These are phyloP conservation scores for Selaginella tamariscina DNA, from an alignment of 75 land plant genomes.

Conservation along the genomic window DNA sequence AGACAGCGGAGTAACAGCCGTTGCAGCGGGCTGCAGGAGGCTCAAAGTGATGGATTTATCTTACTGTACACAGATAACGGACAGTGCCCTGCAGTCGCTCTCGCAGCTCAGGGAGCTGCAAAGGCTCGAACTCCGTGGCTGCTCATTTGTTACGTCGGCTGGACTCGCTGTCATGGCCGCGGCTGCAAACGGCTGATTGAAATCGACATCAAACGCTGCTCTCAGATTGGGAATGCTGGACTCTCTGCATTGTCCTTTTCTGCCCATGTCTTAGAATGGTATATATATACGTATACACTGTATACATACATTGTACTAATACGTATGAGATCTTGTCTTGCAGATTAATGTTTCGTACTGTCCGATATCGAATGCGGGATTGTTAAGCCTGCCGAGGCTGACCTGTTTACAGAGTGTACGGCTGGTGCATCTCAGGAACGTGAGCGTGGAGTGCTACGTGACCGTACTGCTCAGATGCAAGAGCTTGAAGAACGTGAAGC, in stretches of 20 bases:
- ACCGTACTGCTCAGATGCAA: conserved; percentile 56
- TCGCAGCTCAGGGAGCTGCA: conserved; percentile 42
- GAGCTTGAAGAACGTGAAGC: conserved; percentile 70
- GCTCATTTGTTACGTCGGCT: conserved; percentile 44
- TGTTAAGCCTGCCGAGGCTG: conserved; percentile 53
- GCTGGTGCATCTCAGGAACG: conserved; percentile 50
- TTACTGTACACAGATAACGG: conserved; percentile 66
- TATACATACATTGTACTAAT: not conserved
- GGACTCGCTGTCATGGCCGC: conserved; percentile 54
- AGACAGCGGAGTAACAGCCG: conserved; percentile 49
- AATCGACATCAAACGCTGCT: conserved; percentile 75
- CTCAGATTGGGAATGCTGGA: conserved; percentile 50
- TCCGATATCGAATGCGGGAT: conserved; percentile 66
- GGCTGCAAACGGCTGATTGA: conserved; percentile 48
- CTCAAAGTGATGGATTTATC: conserved; percentile 56
- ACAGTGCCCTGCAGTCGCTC: conserved; percentile 39
- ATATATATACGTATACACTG: not conserved
- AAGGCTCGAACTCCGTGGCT: conserved; percentile 64
- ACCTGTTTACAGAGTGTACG: conserved; percentile 61
- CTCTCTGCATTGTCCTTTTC: conserved; percentile 48
- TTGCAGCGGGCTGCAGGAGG: conserved; percentile 45
- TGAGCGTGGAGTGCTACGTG: conserved; percentile 51
- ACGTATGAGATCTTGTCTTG: conserved; percentile 8
- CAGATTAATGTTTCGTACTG: conserved; percentile 82
- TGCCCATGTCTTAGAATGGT: conserved; percentile 74